Evolutionary conservation across 371 early-diverging fungal genomes (phyloP), one percentile per base, ranked within the genome.

Genomic region (Rhizomucor miehei): DNA sequence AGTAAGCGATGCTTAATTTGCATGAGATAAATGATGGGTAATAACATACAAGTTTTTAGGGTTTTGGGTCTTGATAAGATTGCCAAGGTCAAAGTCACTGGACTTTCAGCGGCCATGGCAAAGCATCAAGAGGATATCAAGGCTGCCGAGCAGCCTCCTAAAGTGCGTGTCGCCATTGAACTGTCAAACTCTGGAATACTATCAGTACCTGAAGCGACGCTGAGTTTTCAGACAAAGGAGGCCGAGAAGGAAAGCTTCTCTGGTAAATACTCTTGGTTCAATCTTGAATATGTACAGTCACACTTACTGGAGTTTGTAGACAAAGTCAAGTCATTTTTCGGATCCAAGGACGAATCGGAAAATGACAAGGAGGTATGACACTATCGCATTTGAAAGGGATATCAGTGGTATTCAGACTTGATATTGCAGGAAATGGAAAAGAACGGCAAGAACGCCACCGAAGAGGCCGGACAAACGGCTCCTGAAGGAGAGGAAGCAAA

Each of bases 121-220:
- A 80, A 85, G 63, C 82, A 82, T 60, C 76, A 86, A 38, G 79
- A 84, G 20, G 66, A 69, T 39, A 65, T 73, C 43, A 61, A 63
- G 20, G 56, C 69, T 6, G 65, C 79, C 4, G 73, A 80, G 40
- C 84, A 79, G 9, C 77, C 76, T 16, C 90, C 90, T 46, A 92
- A 92, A 67, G 93, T 96, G 34, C 86, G 90, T 41, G 87, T 92
- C 3, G 69, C 81, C 11, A 73, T 95, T 53, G 85, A 86, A 59
- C 71, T 94, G 48, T 80, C 84, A 3, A 72, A 75, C 13, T 82
- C 91, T 29, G 81, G 89, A 44, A 57, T 92, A 21, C 71, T 91
- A 47, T 75, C 75, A 16, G 77, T 83, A 39, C 68, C 75, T 41
- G 81, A 84, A 48, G 86, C 88, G 6, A 55, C 63, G 36, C 79